phyloP scores from a whole-genome alignment of 441 rosid genomes.

The Brassica balearica region DNA sequence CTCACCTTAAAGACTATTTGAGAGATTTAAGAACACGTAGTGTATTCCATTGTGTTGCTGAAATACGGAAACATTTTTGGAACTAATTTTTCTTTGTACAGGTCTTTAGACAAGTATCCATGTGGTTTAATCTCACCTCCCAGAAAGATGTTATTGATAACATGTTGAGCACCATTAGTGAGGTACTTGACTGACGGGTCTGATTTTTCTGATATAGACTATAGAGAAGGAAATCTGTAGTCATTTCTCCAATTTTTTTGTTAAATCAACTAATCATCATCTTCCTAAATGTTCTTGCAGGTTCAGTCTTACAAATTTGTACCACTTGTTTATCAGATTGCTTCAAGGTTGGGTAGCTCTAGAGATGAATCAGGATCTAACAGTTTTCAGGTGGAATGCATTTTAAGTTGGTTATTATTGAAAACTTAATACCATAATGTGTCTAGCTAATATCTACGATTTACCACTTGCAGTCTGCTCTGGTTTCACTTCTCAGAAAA shows the following conservation, averaged over 20 bases:
- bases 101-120: slow-evolving; percentile 89
- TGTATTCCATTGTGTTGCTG: slow-evolving; percentile 14
- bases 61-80: background rate
- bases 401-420: slow-evolving; percentile 30
- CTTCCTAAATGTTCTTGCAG: slow-evolving; percentile 49
- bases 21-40: slow-evolving; percentile 14
- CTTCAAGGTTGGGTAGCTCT: slow-evolving; percentile 94
- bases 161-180: slow-evolving; percentile 74
- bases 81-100: slow-evolving; percentile 48
- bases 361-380: slow-evolving; percentile 75
- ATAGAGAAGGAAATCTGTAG: slow-evolving; percentile 3
- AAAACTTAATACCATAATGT: slow-evolving; percentile 24
- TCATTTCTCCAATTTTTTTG: slow-evolving; percentile 10
- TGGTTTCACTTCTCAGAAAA: slow-evolving; percentile 93
- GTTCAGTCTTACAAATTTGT: slow-evolving; percentile 95
- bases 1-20: slow-evolving; percentile 9
- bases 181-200: slow-evolving; percentile 56
- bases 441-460: slow-evolving; percentile 43
- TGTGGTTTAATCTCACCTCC: slow-evolving; percentile 91
- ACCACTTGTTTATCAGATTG: slow-evolving; percentile 95
- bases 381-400: slow-evolving; percentile 78
- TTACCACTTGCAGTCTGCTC: slow-evolving; percentile 71
- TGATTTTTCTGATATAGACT: slow-evolving; percentile 9
- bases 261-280: slow-evolving; percentile 22
- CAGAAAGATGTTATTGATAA: slow-evolving; percentile 69